phyloP scores from a whole-genome alignment of 2,329 filamentous ascomycete genomes.

The Aspergillus sp. region DNA sequence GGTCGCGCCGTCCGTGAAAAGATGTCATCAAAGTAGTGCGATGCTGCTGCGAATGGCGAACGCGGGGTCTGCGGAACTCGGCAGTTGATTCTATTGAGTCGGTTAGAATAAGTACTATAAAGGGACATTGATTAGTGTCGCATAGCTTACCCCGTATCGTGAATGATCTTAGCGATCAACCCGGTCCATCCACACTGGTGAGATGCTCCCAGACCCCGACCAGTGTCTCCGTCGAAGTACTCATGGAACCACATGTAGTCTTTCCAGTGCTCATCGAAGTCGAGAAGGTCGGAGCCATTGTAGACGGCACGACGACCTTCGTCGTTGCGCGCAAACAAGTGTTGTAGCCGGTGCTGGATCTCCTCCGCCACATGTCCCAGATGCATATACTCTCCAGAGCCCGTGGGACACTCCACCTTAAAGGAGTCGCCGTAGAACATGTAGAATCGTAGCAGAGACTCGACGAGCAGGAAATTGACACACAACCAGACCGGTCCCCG shows the following conservation, averaged over 20 bases:
- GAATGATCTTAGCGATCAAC: slow-evolving; percentile 92
- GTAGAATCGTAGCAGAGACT: slow-evolving; percentile 92
- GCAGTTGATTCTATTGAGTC: slow-evolving; percentile 69
- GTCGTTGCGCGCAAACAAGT: slow-evolving; percentile 82
- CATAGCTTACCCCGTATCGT: slow-evolving; percentile 82
- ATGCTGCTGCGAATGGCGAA: slow-evolving; percentile 78
- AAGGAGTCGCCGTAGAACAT: slow-evolving; percentile 91
- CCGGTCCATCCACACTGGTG: slow-evolving; percentile 98
- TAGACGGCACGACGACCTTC: slow-evolving; percentile 89
- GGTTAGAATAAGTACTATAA: slow-evolving; percentile 43
- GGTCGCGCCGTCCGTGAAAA: slow-evolving; percentile 61
- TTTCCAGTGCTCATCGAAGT: slow-evolving; percentile 92
- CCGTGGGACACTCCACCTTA: slow-evolving; percentile 89
- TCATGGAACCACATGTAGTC: slow-evolving; percentile 95
- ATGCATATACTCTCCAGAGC: slow-evolving; percentile 93
- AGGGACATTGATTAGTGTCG: not conserved
- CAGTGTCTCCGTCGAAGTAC: slow-evolving; percentile 92
- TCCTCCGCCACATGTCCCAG: slow-evolving; percentile 92
- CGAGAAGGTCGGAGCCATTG: slow-evolving; percentile 76
- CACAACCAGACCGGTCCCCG: slow-evolving; percentile 93
- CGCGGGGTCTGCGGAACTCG: slow-evolving; percentile 91
- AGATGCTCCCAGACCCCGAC: slow-evolving; percentile 83
- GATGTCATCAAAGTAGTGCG: slow-evolving; percentile 94
- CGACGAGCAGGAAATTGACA: slow-evolving; percentile 91
- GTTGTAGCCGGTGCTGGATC: slow-evolving; percentile 90